Evolutionary conservation across 805 yeast genomes (phyloP), one percentile per base, ranked within the genome.

Genomic region (Candida boidinii): DNA sequence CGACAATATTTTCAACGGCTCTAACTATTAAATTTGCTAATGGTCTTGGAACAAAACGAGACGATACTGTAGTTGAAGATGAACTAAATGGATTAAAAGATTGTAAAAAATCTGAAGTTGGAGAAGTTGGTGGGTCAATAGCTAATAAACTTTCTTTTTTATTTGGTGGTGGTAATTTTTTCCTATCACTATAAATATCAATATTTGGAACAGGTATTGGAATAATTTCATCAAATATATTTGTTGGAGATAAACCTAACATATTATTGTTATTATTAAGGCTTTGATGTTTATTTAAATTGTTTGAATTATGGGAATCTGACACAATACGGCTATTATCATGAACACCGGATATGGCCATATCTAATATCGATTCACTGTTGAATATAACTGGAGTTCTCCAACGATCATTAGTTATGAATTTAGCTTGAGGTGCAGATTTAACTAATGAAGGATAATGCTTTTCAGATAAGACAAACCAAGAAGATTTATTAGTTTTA

Each of bases 401-500:
- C 69, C 73, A 68, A 25, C 62, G 51, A 26, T 61, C 66, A 40
- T 62, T 45, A 15, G 54, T 41, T 26, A 70, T 76, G 57, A 79
- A 86, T 31, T 70, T 64, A 0, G 95, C 79, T 2, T 70, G 46
- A 0, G 94, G 90, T 0, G 96, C 92, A 7, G 85, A 72, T 35
- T 75, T 73, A 7, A 90, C 86, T 30, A 90, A 56, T 0, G 94
- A 77, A 0, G 96, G 96, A 51, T 79, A 90, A 43, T 76, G 68
- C 17, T 58, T 52, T 43, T 77, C 81, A 16, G 94, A 81, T 72
- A 90, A 66, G 4, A 95, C 96, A 61, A 72, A 84, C 95, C 95
- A 88, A 1, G 80, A 66, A 4, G 80, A 78, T 29, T 64, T 62
- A 20, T 61, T 63, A 0, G 87, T 74, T 20, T 76, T 67, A 37